phyloP scores from a whole-genome alignment of 306 rosid species.

The Medicago arabica region DNA sequence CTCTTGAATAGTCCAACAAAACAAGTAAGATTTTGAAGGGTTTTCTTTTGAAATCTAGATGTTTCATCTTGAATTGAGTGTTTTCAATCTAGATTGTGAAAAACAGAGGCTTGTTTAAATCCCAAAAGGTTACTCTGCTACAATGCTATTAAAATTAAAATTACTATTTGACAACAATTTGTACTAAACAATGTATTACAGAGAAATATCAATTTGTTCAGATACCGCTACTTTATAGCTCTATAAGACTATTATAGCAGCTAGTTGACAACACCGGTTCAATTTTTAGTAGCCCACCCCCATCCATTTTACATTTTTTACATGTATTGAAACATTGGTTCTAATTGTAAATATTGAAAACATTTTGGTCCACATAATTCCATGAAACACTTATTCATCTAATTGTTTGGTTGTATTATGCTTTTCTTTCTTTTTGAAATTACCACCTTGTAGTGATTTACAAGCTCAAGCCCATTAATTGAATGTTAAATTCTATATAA shows the following conservation, averaged over 20 bases:
- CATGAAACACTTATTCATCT: neutral
- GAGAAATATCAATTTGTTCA: too few species aligned
- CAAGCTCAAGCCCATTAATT: neutral
- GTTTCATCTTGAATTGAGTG: neutral
- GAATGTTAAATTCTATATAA: slow-evolving; percentile 13
- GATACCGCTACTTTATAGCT: too few species aligned
- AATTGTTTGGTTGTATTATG: neutral
- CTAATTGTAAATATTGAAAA: neutral
- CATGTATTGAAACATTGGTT: neutral
- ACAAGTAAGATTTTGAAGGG: slow-evolving; percentile 53
- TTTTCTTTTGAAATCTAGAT: slow-evolving; percentile 1
- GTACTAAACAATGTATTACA: too few species aligned
- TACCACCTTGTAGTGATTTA: neutral
- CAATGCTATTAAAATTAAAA: too few species aligned
- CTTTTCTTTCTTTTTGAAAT: neutral
- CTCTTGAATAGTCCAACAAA: slow-evolving; percentile 45
- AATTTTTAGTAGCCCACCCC: too few species aligned
- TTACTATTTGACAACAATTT: too few species aligned
- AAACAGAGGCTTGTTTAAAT: too few species aligned
- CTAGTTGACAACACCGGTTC: too few species aligned
- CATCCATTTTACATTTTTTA: neutral
- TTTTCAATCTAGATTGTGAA: too few species aligned
- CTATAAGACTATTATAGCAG: too few species aligned
- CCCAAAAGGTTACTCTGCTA: too few species aligned
- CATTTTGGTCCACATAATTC: neutral